Evolutionary conservation across 192 early-diverging fungal genomes (phyloP), one percentile per base, ranked within the genome.

Genomic region (Coemansia sp.): DNA sequence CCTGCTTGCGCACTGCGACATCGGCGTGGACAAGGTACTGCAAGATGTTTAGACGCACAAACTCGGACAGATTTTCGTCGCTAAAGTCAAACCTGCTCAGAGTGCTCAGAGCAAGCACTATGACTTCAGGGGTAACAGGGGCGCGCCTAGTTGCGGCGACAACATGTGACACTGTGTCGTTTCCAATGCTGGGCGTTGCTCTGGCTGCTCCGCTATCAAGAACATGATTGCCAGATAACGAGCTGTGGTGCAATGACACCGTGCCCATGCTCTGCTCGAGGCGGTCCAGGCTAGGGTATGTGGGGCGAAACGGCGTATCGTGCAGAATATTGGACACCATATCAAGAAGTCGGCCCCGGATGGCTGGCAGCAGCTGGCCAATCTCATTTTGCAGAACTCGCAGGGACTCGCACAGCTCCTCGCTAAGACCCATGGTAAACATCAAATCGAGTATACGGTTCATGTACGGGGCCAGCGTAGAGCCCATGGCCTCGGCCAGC

Each of bases 301-400:
- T 19, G 1, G 72, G 65, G 9, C 66, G 86, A 68, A 92, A 98
- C 36, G 91, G 85, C 65, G 90, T 85, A 8, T 89, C 89, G 48
- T 85, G 88, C 62, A 98, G 69, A 14, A 91, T 93, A 52, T 88
- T 75, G 0, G 95, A 97, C 7, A 98, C 85, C 68, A 93, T 87
- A 48, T 97, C 91, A 36, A 98, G 78, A 53, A 98, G 80, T 15
- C 91, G 86, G 43, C 89, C 92, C 85, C 95, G 95, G 58, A 98
- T 91, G 10, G 86, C 87, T 9, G 85, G 81, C 26, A 50, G 52
- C 46, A 98, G 74, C 27, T 91, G 90, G 56, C 87, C 87, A 62
- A 97, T 95, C 76, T 90, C 83, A 46, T 78, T 83, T 56, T 89
- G 87, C 32, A 98, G 73, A 39, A 94, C 85, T 14, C 82, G 81